These are phyloP conservation scores for Melampsora allii-populina DNA, from an alignment of 1,284 basidiomycete species.

Conservation along the genomic window DNA sequence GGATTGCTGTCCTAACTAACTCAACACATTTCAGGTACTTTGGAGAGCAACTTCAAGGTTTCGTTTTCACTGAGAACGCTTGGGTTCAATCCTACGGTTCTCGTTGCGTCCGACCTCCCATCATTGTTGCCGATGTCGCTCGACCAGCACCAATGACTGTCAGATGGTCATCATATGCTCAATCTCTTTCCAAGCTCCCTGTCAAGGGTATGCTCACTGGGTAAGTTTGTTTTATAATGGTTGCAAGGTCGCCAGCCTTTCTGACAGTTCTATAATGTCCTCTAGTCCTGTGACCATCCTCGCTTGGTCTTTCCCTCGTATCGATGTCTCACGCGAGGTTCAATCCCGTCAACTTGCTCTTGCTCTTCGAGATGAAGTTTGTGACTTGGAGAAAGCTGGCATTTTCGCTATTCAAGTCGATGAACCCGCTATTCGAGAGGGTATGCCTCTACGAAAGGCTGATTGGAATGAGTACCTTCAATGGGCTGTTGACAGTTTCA, in stretches of 20 bases:
- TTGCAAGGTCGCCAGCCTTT: neutral
- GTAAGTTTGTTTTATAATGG: slow-evolving; percentile 60
- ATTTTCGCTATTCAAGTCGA: slow-evolving; percentile 99
- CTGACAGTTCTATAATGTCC: neutral
- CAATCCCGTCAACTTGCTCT: slow-evolving; percentile 99
- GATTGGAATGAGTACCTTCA: slow-evolving; percentile 93
- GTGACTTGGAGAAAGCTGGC: slow-evolving; percentile 95
- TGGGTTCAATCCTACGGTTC: slow-evolving; percentile 98
- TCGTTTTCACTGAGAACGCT: slow-evolving; percentile 96
- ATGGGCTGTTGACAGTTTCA: slow-evolving; percentile 98
- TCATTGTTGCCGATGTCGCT: slow-evolving; percentile 97
- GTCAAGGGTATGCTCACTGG: slow-evolving; percentile 90
- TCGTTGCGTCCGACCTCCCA: slow-evolving; percentile 97
- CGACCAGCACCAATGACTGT: slow-evolving; percentile 93
- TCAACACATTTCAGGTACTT: slow-evolving; percentile 79
- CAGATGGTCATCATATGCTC: slow-evolving; percentile 94
- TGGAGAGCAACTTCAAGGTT: slow-evolving; percentile 91
- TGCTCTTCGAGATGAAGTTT: slow-evolving; percentile 95
- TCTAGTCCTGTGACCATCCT: slow-evolving; percentile 63
- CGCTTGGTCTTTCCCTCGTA: slow-evolving; percentile 99
- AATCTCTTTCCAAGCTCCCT: slow-evolving; percentile 86
- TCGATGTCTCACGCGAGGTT: slow-evolving; percentile 91
- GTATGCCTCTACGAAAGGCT: slow-evolving; percentile 82
- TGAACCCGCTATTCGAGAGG: slow-evolving; percentile 99
- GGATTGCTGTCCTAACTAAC: slow-evolving; percentile 45